phyloP scores from a whole-genome alignment of 371 early-diverging fungal species.

The Mortierella sp. region DNA sequence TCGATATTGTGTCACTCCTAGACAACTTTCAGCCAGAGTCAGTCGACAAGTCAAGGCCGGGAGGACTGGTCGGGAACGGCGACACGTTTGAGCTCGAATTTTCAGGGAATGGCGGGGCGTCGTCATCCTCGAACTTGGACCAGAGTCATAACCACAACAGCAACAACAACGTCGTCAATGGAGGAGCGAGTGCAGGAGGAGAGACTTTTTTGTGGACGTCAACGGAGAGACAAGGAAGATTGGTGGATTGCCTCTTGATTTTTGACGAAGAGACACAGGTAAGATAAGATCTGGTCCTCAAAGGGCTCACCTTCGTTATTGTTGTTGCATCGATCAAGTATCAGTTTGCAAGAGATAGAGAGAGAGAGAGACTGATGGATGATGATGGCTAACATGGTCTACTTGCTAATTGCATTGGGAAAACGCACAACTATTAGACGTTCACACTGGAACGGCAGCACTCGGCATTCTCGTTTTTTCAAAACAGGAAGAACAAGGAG shows the following conservation, averaged over 20 bases:
- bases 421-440: constrained; percentile 21
- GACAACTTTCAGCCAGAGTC: constrained; percentile 57
- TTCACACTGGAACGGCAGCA: constrained; percentile 49
- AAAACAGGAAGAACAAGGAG: constrained; percentile 36
- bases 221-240: constrained; percentile 24
- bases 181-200: constrained; percentile 13
- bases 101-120: constrained; percentile 33
- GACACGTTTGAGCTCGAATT: constrained; percentile 53
- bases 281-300: too few relatives aligned
- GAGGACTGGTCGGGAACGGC: constrained; percentile 48
- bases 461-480: constrained; percentile 40
- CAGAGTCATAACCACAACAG: not conserved
- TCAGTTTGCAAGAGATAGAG: not conserved
- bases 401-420: not conserved
- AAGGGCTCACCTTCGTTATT: not conserved
- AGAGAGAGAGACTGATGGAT: not conserved
- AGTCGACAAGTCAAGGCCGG: constrained; percentile 52
- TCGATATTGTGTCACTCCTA: not conserved
- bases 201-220: constrained; percentile 46
- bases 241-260: constrained; percentile 50
- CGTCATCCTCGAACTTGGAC: constrained; percentile 13
- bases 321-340: not conserved
- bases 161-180: not conserved
- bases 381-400: not conserved
- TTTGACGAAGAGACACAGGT: constrained; percentile 57